Conservation (phyloP, 176 grass and related monocot species). For the Guadua angustifolia region DNA sequence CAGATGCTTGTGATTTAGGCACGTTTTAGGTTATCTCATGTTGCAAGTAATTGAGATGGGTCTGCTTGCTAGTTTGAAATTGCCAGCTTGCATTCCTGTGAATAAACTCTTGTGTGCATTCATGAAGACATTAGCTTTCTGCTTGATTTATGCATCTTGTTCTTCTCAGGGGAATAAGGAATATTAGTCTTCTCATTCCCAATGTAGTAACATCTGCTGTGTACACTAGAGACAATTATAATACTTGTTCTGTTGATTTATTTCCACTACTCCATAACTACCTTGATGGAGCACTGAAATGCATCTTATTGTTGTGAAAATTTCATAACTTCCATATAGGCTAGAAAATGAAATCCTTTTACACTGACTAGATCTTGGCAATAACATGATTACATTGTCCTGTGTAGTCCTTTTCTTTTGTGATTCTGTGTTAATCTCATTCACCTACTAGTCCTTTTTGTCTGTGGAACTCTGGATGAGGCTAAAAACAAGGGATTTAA, state of each 20-base stretch:
- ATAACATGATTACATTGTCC: background rate
- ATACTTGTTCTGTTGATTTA: background rate
- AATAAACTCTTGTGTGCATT: background rate
- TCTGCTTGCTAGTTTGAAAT: slow-evolving; percentile 23
- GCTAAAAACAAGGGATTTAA: background rate
- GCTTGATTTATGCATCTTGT: background rate
- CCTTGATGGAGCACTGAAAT: background rate
- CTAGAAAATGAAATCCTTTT: slow-evolving; percentile 17
- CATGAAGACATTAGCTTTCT: background rate
- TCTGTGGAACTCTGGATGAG: background rate
- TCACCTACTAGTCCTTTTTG: background rate
- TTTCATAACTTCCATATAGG: background rate
- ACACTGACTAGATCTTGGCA: background rate
- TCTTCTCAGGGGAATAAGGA: slow-evolving; percentile 11
- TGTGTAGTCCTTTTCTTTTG: background rate
- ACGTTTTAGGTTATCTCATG: background rate
- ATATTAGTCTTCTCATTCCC: background rate
- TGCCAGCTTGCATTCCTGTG: background rate
- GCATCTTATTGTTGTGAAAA: background rate
- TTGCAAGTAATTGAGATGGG: background rate
- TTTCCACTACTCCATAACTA: background rate
- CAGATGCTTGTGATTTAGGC: background rate
- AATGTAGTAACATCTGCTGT: slow-evolving; percentile 18
- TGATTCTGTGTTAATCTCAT: background rate
- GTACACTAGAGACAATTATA: background rate